Evolutionary conservation across 148 eudicot genomes (phyloP), one percentile per base, ranked within the genome.

Genomic region (Fallopia convolvulus): DNA sequence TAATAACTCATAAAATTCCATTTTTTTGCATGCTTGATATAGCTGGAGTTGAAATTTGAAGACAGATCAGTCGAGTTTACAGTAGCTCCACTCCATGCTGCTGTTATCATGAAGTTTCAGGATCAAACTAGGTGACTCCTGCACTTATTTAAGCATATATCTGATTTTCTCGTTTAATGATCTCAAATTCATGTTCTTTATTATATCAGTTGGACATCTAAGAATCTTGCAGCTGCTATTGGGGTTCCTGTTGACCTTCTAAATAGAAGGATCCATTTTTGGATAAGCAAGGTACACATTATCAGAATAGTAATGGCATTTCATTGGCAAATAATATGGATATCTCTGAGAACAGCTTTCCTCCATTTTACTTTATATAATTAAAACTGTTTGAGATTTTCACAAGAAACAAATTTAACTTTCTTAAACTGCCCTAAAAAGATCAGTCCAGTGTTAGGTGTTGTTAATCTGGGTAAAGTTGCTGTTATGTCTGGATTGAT

Each of bases 41-140:
- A 95, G 99, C 87, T 95, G 88, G 99, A 95, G 74, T 87, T 95
- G 84, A 89, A 95, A 87, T 91, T 95, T 85, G 94, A 91, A 84
- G 97, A 87, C 75, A 87, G 84, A 80, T 85, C 76, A 77, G 70
- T 92, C 42, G 94, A 84, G 76, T 92, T 92, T 84, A 88, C 89
- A 8, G 99, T 95, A 75, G 85, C 99, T 63, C 97, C 99, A 71
- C 82, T 95, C 74, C 97, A 91, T 77, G 99, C 99, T 72, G 82
- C 99, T 49, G 89, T 95, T 41, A 88, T 95, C 74, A 88, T 86
- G 90, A 90, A 91, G 56, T 95, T 95, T 89, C 93, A 95, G 82
- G 90, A 90, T 61, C 89, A 95, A 80, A 85, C 85, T 71, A 92
- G 91, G 99, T 92, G 65, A 84, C 48, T 40, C 18, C 41, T 21